These are phyloP conservation scores for Pogostemon cablin DNA, from an alignment of 257 asterid genomes.

Conservation along the genomic window DNA sequence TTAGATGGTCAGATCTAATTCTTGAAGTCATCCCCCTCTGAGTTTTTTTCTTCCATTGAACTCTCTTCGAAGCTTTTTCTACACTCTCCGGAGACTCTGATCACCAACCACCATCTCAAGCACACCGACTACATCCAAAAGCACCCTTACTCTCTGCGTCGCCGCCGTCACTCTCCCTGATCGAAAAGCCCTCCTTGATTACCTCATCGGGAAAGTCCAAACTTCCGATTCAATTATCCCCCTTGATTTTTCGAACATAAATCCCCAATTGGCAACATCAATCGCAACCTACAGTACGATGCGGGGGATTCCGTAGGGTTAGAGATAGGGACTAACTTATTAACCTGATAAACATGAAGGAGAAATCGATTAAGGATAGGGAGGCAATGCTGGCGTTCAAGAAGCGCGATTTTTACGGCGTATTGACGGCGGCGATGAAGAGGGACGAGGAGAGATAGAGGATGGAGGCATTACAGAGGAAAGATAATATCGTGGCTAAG, in stretches of 20 bases:
- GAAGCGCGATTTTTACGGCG: constrained; percentile 72
- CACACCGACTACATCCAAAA: constrained; percentile 84
- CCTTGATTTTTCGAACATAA: constrained; percentile 48
- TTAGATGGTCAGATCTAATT: too few relatives aligned
- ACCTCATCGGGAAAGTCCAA: constrained; percentile 77
- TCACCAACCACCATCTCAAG: constrained; percentile 74
- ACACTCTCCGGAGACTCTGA: constrained; percentile 90
- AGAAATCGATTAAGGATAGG: constrained; percentile 77
- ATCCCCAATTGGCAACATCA: constrained; percentile 37
- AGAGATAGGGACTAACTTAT: constrained; percentile 43
- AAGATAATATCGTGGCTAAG: constrained; percentile 87
- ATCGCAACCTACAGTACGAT: constrained; percentile 41
- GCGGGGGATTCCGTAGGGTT: constrained; percentile 35
- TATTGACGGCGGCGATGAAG: constrained; percentile 67
- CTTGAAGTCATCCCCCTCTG: too few relatives aligned
- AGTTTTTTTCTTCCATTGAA: too few relatives aligned
- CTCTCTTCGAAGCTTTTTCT: too few relatives aligned
- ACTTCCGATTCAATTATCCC: constrained; percentile 70
- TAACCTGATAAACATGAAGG: constrained; percentile 63
- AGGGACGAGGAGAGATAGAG: constrained; percentile 88
- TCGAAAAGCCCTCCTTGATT: constrained; percentile 81
- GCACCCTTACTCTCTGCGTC: constrained; percentile 71
- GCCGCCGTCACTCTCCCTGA: constrained; percentile 85
- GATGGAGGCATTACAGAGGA: constrained; percentile 67
- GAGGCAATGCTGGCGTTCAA: constrained; percentile 70